Evolutionary conservation across 164 flowering plant genomes (phyloP).

Genomic region (Kingdonia uniflora): DNA sequence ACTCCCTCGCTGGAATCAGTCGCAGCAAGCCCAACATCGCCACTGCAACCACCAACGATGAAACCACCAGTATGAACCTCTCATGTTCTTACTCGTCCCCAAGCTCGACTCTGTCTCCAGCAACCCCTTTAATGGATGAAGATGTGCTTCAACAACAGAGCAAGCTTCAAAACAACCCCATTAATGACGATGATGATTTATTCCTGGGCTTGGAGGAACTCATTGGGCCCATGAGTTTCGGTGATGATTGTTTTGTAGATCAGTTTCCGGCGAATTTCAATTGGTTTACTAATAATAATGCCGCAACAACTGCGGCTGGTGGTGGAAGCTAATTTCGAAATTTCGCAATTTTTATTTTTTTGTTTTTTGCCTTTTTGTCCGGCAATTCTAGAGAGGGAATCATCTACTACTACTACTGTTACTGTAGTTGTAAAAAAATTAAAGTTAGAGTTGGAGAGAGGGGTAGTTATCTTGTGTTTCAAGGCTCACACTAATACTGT

Average conservation of each 20-base stretch:
- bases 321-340: conserved; percentile 14
- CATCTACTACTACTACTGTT: too few relatives aligned
- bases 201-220: background rate
- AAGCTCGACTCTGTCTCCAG: conserved; percentile 21
- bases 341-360: conserved; percentile 4
- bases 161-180: background rate
- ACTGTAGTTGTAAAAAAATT: too few relatives aligned
- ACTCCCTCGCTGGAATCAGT: conserved; percentile 91
- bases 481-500: background rate
- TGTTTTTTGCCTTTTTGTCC: conserved; percentile 6
- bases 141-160: background rate
- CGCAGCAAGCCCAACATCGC: conserved; percentile 43
- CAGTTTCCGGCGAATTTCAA: background rate
- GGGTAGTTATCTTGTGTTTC: conserved; percentile 5
- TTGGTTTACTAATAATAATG: conserved; percentile 6
- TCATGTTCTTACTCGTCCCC: conserved; percentile 29
- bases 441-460: too few relatives aligned
- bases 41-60: background rate
- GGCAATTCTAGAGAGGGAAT: background rate
- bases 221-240: background rate
- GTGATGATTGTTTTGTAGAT: too few relatives aligned
- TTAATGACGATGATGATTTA: background rate
- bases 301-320: conserved; percentile 41
- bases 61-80: conserved; percentile 18
- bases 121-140: conserved; percentile 18